Evolutionary conservation across 768 basidiomycete species (phyloP).

Genomic region (Leccinum subgranulosum): DNA sequence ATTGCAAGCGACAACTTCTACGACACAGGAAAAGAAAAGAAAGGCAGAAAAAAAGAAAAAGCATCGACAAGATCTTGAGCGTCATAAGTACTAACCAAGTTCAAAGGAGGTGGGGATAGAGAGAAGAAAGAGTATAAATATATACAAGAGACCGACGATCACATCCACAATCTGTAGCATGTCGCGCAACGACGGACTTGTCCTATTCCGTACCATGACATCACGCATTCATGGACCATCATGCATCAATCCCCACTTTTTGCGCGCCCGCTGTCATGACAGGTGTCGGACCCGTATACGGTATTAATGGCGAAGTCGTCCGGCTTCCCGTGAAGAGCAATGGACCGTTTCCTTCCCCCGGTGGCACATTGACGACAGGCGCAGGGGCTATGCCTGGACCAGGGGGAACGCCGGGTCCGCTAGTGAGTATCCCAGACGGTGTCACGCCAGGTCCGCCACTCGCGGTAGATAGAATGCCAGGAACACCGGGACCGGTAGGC

Average conservation of each 20-base stretch:
- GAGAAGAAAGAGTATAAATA: neutral
- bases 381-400: conserved; percentile 29
- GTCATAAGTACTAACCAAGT: neutral
- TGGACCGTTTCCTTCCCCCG: conserved; percentile 9
- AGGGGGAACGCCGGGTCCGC: conserved; percentile 27
- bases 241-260: neutral
- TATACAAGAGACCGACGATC: neutral
- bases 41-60: neutral
- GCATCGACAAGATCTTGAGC: neutral
- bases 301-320: conserved; percentile 25
- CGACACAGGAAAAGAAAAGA: neutral
- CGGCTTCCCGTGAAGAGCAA: conserved; percentile 14
- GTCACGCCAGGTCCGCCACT: conserved; percentile 3
- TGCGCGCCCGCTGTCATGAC: too few relatives aligned
- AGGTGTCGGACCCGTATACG: conserved; percentile 12
- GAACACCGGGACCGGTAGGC: neutral
- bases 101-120: neutral
- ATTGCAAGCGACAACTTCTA: neutral
- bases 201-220: neutral
- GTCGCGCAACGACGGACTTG: neutral
- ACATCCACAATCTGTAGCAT: neutral
- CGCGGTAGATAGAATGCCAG: neutral
- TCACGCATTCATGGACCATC: neutral
- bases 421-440: conserved; percentile 25
- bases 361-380: conserved; percentile 1